phyloP scores from a whole-genome alignment of 2,329 filamentous ascomycete genomes.

The Neonectria magnoliae region DNA sequence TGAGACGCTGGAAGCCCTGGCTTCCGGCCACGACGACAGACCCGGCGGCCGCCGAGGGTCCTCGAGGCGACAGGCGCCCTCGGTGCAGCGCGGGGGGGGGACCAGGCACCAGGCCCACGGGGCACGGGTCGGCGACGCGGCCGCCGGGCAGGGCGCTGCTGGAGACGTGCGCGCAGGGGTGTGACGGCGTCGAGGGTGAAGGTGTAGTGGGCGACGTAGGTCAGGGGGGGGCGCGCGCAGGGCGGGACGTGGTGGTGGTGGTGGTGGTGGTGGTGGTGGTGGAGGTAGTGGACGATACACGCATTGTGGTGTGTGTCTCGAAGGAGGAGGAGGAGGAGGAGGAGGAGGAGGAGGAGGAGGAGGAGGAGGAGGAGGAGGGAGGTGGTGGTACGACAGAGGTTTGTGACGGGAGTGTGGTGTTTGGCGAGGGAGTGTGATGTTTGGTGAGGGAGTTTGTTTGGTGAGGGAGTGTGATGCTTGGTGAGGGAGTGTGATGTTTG shows the following conservation, averaged over 20 bases:
- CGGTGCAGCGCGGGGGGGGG: slow-evolving; percentile 56
- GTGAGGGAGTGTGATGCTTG: too few species aligned
- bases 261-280: slow-evolving; percentile 65
- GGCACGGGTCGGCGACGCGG: slow-evolving; percentile 56
- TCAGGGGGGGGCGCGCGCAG: slow-evolving; percentile 52
- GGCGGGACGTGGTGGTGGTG: slow-evolving; percentile 60
- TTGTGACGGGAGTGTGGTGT: too few species aligned
- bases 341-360: not conserved
- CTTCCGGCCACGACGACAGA: slow-evolving; percentile 59
- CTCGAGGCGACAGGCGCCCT: slow-evolving; percentile 59
- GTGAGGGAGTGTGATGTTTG: too few species aligned
- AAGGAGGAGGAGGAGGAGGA: not conserved
- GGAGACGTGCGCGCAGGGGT: slow-evolving; percentile 34
- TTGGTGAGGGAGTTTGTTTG: too few species aligned
- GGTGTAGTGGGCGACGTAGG: slow-evolving; percentile 54
- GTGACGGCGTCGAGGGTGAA: slow-evolving; percentile 39
- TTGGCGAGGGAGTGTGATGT: too few species aligned
- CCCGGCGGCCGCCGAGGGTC: slow-evolving; percentile 61
- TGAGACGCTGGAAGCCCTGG: slow-evolving; percentile 55
- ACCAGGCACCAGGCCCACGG: slow-evolving; percentile 56
- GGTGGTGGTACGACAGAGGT: not conserved
- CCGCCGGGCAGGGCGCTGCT: slow-evolving; percentile 28
- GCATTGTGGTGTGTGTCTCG: slow-evolving; percentile 45
- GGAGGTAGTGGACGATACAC: slow-evolving; percentile 62
- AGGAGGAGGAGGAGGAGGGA: not conserved